Evolutionary conservation across 2,329 filamentous ascomycete species (phyloP), one percentile per base, ranked within the genome.

Genomic region (Harringtonia aguacate): DNA sequence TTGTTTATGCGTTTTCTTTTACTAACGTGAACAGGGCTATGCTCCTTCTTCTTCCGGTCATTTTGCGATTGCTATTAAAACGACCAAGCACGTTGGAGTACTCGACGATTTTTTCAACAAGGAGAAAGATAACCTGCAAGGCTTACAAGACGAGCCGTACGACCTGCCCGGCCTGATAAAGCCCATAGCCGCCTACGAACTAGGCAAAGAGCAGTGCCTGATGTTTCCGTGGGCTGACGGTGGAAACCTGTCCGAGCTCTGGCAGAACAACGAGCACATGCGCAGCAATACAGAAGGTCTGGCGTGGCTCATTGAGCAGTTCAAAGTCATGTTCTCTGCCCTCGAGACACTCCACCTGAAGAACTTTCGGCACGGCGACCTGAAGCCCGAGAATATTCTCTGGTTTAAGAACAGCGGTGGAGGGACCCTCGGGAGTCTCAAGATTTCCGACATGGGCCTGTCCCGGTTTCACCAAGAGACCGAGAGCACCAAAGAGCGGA

Each of bases 161-260:
- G 20, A 36, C 34, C 18, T 20, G 7, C 29, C 8, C 15, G 40
- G 41, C 20, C 49, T 51, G 15, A 41, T 53, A 22, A 50, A 51
- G 15, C 41, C 50, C 4, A 53, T 53, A 17, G 34, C 46, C 15
- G 49, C 50, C 18, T 42, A 37, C 9, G 24, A 28, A 14, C 34
- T 37, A 35, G 22, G 30, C 39, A 28, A 47, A 36, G 36, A 48
- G 17, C 29, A 46, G 14, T 48, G 48, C 22, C 18, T 47, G 10
- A 38, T 52, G 34, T 49, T 55, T 22, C 42, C 48, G 15, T 52
- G 46, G 46, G 49, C 49, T 8, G 41, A 48, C 24, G 46, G 46
- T 7, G 43, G 36, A n/a, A 51, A 45, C 18, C 41, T 51, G 7
- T 15, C 31, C 7, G 37, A 45, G 14, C 29, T 46, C 3, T 51